Evolutionary conservation across 1,284 basidiomycete genomes (phyloP).

Genomic region (Apiotrichum siamense): DNA sequence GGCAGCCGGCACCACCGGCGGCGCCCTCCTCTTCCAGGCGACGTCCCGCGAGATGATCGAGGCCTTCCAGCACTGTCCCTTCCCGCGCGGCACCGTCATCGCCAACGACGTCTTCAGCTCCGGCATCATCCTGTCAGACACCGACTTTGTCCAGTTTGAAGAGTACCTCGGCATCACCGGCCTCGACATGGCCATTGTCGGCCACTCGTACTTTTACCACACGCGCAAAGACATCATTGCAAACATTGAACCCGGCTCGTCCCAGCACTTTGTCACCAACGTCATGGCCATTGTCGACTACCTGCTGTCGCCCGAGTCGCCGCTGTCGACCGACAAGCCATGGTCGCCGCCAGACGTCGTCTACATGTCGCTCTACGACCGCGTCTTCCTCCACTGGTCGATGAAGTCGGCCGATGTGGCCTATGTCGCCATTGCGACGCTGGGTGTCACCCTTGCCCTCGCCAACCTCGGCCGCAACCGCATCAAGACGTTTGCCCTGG

Average conservation of each 20-base stretch:
- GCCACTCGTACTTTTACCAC: conserved; percentile 83
- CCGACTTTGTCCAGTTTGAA: conserved; percentile 91
- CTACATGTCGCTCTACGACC: conserved; percentile 68
- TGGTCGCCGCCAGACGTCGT: conserved; percentile 49
- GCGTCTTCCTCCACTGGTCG: conserved; percentile 63
- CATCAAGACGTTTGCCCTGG: conserved; percentile 47
- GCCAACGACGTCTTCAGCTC: conserved; percentile 93
- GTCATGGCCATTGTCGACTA: conserved; percentile 73
- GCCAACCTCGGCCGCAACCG: conserved; percentile 35
- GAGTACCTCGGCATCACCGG: conserved; percentile 82
- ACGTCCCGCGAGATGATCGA: conserved; percentile 90
- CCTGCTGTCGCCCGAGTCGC: conserved; percentile 54
- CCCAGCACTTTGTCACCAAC: conserved; percentile 87
- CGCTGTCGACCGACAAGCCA: conserved; percentile 27
- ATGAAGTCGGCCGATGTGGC: conserved; percentile 64
- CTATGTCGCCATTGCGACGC: conserved; percentile 53
- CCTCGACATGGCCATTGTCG: conserved; percentile 86
- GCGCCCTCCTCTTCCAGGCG: conserved; percentile 91
- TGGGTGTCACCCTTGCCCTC: conserved; percentile 48
- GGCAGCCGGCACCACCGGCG: conserved; percentile 84
- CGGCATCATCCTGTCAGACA: conserved; percentile 85
- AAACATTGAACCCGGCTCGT: conserved; percentile 34
- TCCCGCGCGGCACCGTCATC: conserved; percentile 82
- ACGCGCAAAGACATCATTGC: conserved; percentile 58
- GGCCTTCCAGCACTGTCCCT: conserved; percentile 77